These are phyloP conservation scores for Phytophthora pluvialis DNA, from an alignment of 352 stramenopile genomes.

Conservation along the genomic window DNA sequence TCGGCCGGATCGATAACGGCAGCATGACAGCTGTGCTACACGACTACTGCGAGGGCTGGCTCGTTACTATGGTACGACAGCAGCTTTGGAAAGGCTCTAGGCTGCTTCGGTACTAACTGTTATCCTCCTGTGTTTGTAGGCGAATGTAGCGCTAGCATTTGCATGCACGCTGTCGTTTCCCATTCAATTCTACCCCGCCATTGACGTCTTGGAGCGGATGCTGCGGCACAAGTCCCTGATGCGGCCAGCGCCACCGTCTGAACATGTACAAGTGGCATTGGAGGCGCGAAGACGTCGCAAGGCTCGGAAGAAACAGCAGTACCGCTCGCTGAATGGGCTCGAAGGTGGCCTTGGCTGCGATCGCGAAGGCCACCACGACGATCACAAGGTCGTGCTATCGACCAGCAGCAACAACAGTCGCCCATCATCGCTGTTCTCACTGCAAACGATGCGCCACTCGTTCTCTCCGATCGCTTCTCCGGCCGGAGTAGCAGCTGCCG, in stretches of 20 bases:
- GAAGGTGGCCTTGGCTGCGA: slow-evolving; percentile 23
- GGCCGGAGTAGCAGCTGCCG: slow-evolving; percentile 23
- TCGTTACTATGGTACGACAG: slow-evolving; percentile 56
- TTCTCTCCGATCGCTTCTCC: slow-evolving; percentile 38
- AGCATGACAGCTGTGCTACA: slow-evolving; percentile 84
- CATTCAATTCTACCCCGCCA: slow-evolving; percentile 83
- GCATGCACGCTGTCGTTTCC: slow-evolving; percentile 80
- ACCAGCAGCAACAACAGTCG: slow-evolving; percentile 21
- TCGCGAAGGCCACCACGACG: slow-evolving; percentile 11
- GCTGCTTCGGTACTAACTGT: slow-evolving; percentile 1
- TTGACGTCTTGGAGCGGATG: slow-evolving; percentile 73
- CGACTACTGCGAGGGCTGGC: slow-evolving; percentile 72
- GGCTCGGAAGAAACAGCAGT: slow-evolving; percentile 34
- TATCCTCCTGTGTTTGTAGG: slow-evolving; percentile 36
- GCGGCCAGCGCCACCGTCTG: slow-evolving; percentile 35
- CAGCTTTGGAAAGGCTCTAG: neutral
- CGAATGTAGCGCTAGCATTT: slow-evolving; percentile 74
- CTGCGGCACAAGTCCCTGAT: slow-evolving; percentile 57
- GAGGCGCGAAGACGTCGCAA: slow-evolving; percentile 38
- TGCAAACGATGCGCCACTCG: slow-evolving; percentile 34
- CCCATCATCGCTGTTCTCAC: slow-evolving; percentile 27
- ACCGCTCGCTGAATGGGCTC: slow-evolving; percentile 26
- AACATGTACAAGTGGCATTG: slow-evolving; percentile 29
- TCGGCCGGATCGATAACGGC: slow-evolving; percentile 72
- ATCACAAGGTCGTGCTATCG: slow-evolving; percentile 27